A percentile compares a stretch with the other conserved stretches of the same genome.
Conservation (phyloP, 1,139 yeast genomes). For the Kodamaea sp. region DNA sequence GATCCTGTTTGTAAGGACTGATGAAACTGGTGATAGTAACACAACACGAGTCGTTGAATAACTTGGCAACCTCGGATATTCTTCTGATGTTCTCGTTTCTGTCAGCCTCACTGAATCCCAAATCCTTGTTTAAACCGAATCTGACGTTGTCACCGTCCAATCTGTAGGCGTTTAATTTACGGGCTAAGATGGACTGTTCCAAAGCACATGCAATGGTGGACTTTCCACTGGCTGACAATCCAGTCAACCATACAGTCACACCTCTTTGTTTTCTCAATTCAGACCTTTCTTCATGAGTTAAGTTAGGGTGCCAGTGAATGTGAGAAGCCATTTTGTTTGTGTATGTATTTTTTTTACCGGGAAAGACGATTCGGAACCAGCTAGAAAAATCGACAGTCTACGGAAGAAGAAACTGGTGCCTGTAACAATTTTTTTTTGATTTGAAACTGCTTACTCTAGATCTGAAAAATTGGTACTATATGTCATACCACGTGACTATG, state of each 20-base stretch:
- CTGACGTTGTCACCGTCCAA: slow-evolving; percentile 94
- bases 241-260: slow-evolving; percentile 92
- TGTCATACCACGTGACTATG: slow-evolving; percentile 20
- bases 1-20: slow-evolving; percentile 83
- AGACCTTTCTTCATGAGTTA: slow-evolving; percentile 79
- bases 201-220: slow-evolving; percentile 94
- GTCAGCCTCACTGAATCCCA: slow-evolving; percentile 89
- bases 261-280: slow-evolving; percentile 77
- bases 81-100: slow-evolving; percentile 94
- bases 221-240: slow-evolving; percentile 92
- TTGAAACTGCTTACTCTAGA: neutral
- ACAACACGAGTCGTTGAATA: slow-evolving; percentile 87
- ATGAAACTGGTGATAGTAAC: slow-evolving; percentile 89
- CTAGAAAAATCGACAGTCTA: no score
- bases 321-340: slow-evolving; percentile 75
- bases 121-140: slow-evolving; percentile 90
- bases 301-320: slow-evolving; percentile 93
- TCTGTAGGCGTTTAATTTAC: slow-evolving; percentile 74
- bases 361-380: no score
- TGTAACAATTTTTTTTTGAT: neutral
- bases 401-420: neutral
- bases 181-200: slow-evolving; percentile 74
- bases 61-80: slow-evolving; percentile 86
- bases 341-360: no score
- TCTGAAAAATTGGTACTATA: slow-evolving; percentile 5